These are phyloP conservation scores for Letharia columbiana DNA, from an alignment of 495 filamentous ascomycete genomes.

Conservation along the genomic window DNA sequence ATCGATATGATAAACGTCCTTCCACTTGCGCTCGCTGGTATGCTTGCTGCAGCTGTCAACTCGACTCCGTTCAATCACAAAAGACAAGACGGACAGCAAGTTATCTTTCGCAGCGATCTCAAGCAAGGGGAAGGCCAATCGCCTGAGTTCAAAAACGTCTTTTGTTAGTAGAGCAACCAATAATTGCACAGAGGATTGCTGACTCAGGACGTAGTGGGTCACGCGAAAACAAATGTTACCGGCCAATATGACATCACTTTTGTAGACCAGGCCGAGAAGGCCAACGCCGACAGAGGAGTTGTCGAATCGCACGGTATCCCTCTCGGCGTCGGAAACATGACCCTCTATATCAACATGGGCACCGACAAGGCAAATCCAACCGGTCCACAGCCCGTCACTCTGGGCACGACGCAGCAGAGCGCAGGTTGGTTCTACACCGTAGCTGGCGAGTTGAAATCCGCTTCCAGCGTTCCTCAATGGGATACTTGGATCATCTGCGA, in stretches of 20 bases:
- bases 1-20: not conserved
- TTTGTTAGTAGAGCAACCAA: not conserved
- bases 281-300: not conserved
- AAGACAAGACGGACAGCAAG: not conserved
- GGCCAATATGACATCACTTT: not conserved
- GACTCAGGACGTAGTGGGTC: not conserved
- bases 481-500: not conserved
- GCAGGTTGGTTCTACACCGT: not conserved
- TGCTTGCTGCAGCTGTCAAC: not conserved
- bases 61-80: not conserved
- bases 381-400: not conserved
- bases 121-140: conserved; percentile 2
- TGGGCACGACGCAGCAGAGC: not conserved
- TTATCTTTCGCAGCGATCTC: not conserved
- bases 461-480: not conserved
- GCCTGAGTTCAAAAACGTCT: not conserved
- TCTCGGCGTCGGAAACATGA: not conserved
- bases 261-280: not conserved
- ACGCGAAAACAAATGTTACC: not conserved
- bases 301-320: not conserved
- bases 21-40: not conserved
- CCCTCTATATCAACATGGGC: not conserved
- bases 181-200: not conserved
- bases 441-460: not conserved
- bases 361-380: not conserved